These are phyloP conservation scores for Aphanomyces stellatus DNA, from an alignment of 352 stramenopile genomes.

Conservation along the genomic window DNA sequence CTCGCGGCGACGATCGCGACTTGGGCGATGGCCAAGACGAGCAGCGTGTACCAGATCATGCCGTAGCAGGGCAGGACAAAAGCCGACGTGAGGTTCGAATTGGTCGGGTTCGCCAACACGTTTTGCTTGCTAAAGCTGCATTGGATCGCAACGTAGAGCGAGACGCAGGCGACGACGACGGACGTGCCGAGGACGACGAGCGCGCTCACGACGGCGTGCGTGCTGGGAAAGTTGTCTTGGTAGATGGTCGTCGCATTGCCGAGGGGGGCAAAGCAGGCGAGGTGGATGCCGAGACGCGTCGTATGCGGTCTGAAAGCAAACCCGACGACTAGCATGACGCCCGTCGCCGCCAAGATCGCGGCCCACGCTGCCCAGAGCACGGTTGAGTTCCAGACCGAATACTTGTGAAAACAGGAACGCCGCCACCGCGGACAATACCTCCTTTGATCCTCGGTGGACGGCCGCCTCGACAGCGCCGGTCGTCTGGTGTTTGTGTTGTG, in stretches of 20 bases:
- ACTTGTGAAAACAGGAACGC: background rate
- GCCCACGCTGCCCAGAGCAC: background rate
- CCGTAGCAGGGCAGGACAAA: constrained; percentile 87
- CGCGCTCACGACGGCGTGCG: constrained; percentile 29
- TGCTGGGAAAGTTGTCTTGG: background rate
- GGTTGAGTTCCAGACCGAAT: constrained; percentile 5
- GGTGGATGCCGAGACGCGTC: background rate
- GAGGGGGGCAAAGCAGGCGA: constrained; percentile 1
- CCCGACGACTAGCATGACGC: background rate
- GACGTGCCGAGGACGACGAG: constrained; percentile 59
- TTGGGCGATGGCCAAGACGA: constrained; percentile 29
- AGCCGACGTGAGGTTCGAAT: constrained; percentile 59
- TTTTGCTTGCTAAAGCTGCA: constrained; percentile 71
- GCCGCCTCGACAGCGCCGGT: background rate
- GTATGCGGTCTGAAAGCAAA: background rate
- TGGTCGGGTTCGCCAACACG: constrained; percentile 54
- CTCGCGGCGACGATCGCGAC: constrained; percentile 32
- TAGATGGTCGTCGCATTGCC: background rate
- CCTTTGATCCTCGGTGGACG: background rate
- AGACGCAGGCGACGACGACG: constrained; percentile 56
- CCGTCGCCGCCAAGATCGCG: background rate
- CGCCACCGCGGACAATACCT: too few species aligned
- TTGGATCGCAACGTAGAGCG: constrained; percentile 57
- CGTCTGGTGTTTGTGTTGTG: background rate
- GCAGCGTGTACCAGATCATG: constrained; percentile 77